These are phyloP conservation scores for Cystobasidium sp. DNA, from an alignment of 1,284 basidiomycete genomes.

Conservation along the genomic window DNA sequence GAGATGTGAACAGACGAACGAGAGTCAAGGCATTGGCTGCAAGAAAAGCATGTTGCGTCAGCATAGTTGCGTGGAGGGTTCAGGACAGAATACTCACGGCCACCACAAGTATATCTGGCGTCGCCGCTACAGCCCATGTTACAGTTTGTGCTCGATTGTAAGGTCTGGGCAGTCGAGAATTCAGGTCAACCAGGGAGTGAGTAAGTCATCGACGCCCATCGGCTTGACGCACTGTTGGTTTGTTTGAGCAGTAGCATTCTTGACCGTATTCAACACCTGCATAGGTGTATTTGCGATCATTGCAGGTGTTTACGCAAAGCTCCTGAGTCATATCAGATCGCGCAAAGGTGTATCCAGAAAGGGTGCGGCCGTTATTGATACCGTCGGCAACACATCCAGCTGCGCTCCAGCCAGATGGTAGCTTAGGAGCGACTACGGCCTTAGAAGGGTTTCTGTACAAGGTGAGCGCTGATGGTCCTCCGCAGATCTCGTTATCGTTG, in stretches of 20 bases:
- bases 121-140: constrained; percentile 39
- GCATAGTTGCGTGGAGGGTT: neutral
- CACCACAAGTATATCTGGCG: constrained; percentile 35
- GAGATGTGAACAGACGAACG: neutral
- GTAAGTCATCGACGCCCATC: too few relatives aligned
- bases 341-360: constrained; percentile 45
- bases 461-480: constrained; percentile 29
- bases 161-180: neutral
- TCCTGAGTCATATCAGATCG: constrained; percentile 47
- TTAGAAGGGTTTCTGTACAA: constrained; percentile 33
- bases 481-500: constrained; percentile 38
- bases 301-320: constrained; percentile 48
- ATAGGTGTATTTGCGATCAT: constrained; percentile 24
- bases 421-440: neutral
- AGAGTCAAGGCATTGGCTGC: constrained; percentile 21
- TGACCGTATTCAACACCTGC: constrained; percentile 46
- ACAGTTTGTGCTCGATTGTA: constrained; percentile 3
- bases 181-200: constrained; percentile 9
- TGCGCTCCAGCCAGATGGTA: constrained; percentile 48
- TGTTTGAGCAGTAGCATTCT: constrained; percentile 26
- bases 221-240: neutral
- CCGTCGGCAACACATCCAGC: constrained; percentile 42
- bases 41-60: neutral
- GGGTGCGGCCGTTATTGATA: constrained; percentile 35
- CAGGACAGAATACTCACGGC: neutral